phyloP scores from a whole-genome alignment of 352 stramenopile genomes.

The Globisporangium polare region DNA sequence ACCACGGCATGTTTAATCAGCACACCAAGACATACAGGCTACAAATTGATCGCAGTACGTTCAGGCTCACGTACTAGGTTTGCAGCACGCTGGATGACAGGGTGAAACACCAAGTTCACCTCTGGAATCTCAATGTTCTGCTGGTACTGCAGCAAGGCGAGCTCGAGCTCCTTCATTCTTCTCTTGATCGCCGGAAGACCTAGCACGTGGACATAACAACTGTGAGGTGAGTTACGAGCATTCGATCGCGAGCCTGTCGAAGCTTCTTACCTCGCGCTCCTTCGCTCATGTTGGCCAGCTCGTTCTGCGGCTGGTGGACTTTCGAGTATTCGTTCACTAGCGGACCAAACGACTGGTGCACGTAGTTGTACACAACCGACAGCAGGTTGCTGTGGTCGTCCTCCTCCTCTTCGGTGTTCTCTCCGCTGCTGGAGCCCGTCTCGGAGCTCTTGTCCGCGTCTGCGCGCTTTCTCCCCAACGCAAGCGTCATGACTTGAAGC shows the following conservation, averaged over 20 bases:
- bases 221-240: neutral
- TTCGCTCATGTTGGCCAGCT: conserved; percentile 59
- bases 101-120: conserved; percentile 87
- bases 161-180: conserved; percentile 92
- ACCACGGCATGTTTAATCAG: neutral
- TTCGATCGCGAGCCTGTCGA: neutral
- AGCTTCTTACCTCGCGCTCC: conserved; percentile 37
- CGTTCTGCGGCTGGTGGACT: conserved; percentile 70
- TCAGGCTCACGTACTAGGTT: no score
- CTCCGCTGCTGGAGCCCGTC: conserved; percentile 37
- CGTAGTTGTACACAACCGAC: conserved; percentile 86
- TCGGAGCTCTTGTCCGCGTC: conserved; percentile 25
- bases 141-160: conserved; percentile 92
- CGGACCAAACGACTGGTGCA: conserved; percentile 85
- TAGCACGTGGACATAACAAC: conserved; percentile 17
- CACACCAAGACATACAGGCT: neutral
- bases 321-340: conserved; percentile 86
- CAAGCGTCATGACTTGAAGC: conserved; percentile 86
- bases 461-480: conserved; percentile 45
- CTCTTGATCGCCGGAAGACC: conserved; percentile 84
- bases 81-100: conserved; percentile 80
- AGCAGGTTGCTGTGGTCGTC: conserved; percentile 66
- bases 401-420: conserved; percentile 59
- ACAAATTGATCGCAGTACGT: no score
- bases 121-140: conserved; percentile 94